Evolutionary conservation across 345 rosid species (phyloP).

Genomic region (Linum trigynum): DNA sequence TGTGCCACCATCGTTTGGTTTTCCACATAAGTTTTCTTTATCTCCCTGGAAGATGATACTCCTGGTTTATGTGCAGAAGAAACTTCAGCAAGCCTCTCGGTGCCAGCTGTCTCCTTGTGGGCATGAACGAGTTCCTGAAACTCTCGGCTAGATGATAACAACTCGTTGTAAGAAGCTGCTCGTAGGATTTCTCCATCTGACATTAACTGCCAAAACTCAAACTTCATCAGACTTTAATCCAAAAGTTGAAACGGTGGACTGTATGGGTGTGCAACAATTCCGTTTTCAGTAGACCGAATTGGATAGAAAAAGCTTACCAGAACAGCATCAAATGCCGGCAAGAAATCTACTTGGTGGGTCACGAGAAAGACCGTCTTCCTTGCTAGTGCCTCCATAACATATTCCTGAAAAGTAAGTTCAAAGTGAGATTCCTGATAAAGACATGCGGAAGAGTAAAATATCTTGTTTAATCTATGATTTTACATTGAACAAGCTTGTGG

Average conservation of each 20-base stretch:
- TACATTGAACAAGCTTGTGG: slow-evolving; percentile 82
- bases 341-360: slow-evolving; percentile 95
- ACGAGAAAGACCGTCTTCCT: slow-evolving; percentile 72
- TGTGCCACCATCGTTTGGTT: slow-evolving; percentile 33
- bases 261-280: neutral
- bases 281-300: neutral
- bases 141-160: slow-evolving; percentile 50
- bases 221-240: neutral
- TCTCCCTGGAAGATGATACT: slow-evolving; percentile 37
- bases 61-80: slow-evolving; percentile 21
- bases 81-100: slow-evolving; percentile 46
- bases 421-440: slow-evolving; percentile 18
- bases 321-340: slow-evolving; percentile 79
- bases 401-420: slow-evolving; percentile 46
- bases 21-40: slow-evolving; percentile 37
- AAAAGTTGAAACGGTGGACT: no score
- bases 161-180: slow-evolving; percentile 66
- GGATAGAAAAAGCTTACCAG: slow-evolving; percentile 40
- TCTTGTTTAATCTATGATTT: neutral
- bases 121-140: slow-evolving; percentile 87
- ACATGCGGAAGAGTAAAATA: neutral
- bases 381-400: slow-evolving; percentile 65
- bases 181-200: slow-evolving; percentile 71
- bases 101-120: slow-evolving; percentile 90
- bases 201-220: slow-evolving; percentile 52